Percentiles rank a stretch among this genome's conserved stretches.
Evolutionary conservation across 306 rosid genomes (phyloP).

Genomic region (Begonia peltatifolia): DNA sequence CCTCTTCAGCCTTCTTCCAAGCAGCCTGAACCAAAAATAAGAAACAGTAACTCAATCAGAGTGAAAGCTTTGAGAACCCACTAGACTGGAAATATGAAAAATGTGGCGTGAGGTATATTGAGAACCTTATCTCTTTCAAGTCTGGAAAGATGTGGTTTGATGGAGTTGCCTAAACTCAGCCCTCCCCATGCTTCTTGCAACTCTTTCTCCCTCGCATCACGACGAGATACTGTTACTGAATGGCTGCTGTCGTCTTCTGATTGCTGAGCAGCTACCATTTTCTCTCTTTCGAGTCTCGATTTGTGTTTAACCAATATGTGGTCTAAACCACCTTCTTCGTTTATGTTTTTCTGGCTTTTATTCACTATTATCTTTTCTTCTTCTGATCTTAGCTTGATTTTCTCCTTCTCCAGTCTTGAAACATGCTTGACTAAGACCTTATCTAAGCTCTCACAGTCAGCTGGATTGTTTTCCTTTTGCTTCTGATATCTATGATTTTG

Average conservation of each 20-base stretch:
- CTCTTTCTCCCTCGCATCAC: constrained; percentile 71
- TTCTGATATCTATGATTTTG: constrained; percentile 20
- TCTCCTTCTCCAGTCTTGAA: constrained; percentile 71
- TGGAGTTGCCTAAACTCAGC: constrained; percentile 63
- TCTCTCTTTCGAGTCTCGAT: constrained; percentile 72
- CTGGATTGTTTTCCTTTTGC: constrained; percentile 19
- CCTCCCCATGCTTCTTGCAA: constrained; percentile 85
- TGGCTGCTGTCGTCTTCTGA: constrained; percentile 21
- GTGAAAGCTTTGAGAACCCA: neutral
- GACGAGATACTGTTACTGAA: constrained; percentile 26
- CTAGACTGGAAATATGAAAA: neutral
- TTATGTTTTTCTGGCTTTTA: constrained; percentile 19
- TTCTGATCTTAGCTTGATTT: constrained; percentile 26
- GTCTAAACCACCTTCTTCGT: constrained; percentile 41
- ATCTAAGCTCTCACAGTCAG: constrained; percentile 60
- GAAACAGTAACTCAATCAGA: neutral
- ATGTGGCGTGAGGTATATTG: neutral
- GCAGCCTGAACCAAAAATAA: constrained; percentile 40
- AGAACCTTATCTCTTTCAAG: constrained; percentile 78
- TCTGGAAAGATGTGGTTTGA: constrained; percentile 60
- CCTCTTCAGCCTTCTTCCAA: constrained; percentile 85
- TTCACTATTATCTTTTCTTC: constrained; percentile 25
- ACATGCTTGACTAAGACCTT: constrained; percentile 65
- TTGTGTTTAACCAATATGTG: constrained; percentile 52
- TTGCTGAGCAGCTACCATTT: constrained; percentile 40